Evolutionary conservation across 2,329 filamentous ascomycete species (phyloP).

Genomic region (Aureobasidium sp.): DNA sequence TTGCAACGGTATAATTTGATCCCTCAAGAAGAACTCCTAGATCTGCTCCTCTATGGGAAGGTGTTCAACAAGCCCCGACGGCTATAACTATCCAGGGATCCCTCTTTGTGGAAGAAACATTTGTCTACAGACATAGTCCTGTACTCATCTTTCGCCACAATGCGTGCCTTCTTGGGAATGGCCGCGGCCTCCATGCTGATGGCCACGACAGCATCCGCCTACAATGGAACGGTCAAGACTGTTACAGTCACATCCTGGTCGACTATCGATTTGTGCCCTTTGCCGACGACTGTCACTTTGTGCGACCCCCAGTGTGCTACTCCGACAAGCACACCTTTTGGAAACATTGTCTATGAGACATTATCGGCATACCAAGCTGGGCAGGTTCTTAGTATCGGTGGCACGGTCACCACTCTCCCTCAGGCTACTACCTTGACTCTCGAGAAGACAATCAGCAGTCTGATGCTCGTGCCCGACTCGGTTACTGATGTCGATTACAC

Average conservation of each 20-base stretch:
- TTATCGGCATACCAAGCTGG: background rate
- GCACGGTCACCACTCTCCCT: background rate
- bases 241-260: background rate
- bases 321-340: background rate
- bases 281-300: background rate
- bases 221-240: background rate
- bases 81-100: no score
- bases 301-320: background rate
- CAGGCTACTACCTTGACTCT: background rate
- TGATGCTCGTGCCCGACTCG: background rate
- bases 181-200: background rate
- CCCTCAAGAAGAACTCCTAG: no score
- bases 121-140: no score
- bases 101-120: no score
- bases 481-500: background rate
- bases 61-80: no score
- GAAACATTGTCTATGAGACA: background rate
- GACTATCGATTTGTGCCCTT: background rate
- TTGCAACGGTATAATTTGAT: no score
- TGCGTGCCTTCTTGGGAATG: background rate
- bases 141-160: background rate
- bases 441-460: background rate
- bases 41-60: no score
- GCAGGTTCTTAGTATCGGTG: background rate
- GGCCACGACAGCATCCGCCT: background rate